These are phyloP conservation scores for Hyphopichia pseudoburtonii DNA, from an alignment of 1,139 yeast species.

Conservation along the genomic window DNA sequence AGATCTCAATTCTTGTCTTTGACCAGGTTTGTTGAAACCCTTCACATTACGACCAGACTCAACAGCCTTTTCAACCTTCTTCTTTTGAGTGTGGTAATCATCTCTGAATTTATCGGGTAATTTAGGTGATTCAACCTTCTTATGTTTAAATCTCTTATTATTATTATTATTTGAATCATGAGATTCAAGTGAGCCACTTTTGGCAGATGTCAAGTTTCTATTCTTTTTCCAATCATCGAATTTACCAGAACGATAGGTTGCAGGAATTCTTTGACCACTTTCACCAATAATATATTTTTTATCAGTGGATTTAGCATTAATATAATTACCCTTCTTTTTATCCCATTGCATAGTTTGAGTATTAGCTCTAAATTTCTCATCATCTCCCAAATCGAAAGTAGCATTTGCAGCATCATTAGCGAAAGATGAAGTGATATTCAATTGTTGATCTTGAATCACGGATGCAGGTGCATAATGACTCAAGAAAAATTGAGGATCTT, in stretches of 20 bases:
- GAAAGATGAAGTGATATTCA: constrained; percentile 61
- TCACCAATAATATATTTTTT: constrained; percentile 91
- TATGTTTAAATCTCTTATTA: constrained; percentile 65
- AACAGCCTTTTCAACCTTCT: constrained; percentile 77
- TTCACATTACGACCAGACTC: constrained; percentile 74
- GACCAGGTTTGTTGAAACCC: constrained; percentile 60
- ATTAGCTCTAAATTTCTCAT: constrained; percentile 66
- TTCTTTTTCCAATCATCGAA: constrained; percentile 88
- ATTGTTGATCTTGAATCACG: constrained; percentile 82
- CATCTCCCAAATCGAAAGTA: constrained; percentile 79
- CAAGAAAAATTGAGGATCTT: constrained; percentile 82
- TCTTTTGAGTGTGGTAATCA: constrained; percentile 80
- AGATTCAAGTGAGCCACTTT: constrained; percentile 56
- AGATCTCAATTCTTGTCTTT: constrained; percentile 60
- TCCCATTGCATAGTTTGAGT: constrained; percentile 89
- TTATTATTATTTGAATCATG: constrained; percentile 23
- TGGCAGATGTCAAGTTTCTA: constrained; percentile 54
- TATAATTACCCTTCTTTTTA: constrained; percentile 86
- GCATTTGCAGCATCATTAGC: constrained; percentile 83
- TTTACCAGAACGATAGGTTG: constrained; percentile 86
- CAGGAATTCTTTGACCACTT: constrained; percentile 91
- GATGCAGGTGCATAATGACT: constrained; percentile 88
- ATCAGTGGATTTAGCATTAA: constrained; percentile 77
- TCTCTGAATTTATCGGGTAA: constrained; percentile 88
- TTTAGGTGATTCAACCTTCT: constrained; percentile 75